phyloP scores from a whole-genome alignment of 805 yeast species.

The Candida oleophila region DNA sequence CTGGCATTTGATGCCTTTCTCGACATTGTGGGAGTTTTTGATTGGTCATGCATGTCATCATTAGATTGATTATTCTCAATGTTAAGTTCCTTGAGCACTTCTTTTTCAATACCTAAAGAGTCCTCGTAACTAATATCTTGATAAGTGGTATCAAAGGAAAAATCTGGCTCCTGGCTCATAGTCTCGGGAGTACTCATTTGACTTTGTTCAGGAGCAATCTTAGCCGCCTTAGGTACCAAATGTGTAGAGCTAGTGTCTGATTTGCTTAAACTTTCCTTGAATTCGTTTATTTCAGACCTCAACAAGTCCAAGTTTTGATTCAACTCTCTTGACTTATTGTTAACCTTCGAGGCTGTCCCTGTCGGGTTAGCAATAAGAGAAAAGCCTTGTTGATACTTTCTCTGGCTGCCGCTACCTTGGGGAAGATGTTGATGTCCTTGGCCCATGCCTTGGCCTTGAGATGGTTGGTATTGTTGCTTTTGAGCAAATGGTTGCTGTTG shows the following conservation, averaged over 20 bases:
- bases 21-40: conserved; percentile 2
- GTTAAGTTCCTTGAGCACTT: conserved; percentile 22
- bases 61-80: conserved; percentile 4
- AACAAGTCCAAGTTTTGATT: conserved; percentile 41
- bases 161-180: conserved; percentile 22
- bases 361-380: conserved; percentile 1
- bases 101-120: conserved; percentile 33
- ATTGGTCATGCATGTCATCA: conserved; percentile 1
- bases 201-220: not conserved
- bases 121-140: conserved; percentile 42
- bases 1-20: not conserved
- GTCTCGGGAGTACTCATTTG: conserved; percentile 8
- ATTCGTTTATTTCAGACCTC: conserved; percentile 43
- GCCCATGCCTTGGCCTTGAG: conserved; percentile 2
- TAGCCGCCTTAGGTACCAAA: not conserved
- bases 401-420: not conserved
- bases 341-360: conserved; percentile 1
- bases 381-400: not conserved
- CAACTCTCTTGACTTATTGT: conserved; percentile 32
- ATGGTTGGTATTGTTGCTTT: conserved; percentile 4
- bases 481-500: conserved; percentile 4
- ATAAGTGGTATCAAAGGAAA: conserved; percentile 39
- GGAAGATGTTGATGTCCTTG: not conserved
- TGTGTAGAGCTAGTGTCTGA: conserved; percentile 14
- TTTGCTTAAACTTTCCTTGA: conserved; percentile 39